Evolutionary conservation across 2,329 filamentous ascomycete genomes (phyloP).

Genomic region (Arthrobotrys megalospora): DNA sequence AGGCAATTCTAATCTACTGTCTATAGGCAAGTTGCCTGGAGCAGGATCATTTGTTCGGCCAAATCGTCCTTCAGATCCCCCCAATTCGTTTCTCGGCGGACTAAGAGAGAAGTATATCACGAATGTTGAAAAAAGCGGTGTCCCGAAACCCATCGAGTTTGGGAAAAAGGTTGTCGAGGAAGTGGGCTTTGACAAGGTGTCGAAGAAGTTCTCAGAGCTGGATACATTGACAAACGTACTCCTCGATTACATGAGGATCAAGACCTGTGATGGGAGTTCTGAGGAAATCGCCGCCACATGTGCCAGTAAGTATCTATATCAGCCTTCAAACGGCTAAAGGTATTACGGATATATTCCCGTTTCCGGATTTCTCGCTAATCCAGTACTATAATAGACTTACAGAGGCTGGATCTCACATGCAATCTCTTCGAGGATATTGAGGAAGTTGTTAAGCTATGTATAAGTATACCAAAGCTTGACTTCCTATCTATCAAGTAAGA

Average conservation of each 20-base stretch:
- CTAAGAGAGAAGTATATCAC: conserved; percentile 86
- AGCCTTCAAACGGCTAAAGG: not conserved
- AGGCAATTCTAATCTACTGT: conserved; percentile 12
- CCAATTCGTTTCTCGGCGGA: conserved; percentile 83
- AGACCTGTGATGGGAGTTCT: conserved; percentile 65
- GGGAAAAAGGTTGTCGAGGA: conserved; percentile 89
- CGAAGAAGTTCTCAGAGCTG: conserved; percentile 82
- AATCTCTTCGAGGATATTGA: conserved; percentile 81
- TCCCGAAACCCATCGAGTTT: conserved; percentile 77
- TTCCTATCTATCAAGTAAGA: conserved; percentile 79
- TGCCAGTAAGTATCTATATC: conserved; percentile 67
- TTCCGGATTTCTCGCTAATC: conserved; percentile 60
- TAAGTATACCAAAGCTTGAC: conserved; percentile 76
- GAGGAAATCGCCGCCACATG: conserved; percentile 71
- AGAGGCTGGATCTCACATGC: conserved; percentile 86
- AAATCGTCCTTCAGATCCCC: conserved; percentile 77
- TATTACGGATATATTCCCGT: conserved; percentile 3
- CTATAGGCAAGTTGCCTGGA: conserved; percentile 75
- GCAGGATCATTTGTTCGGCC: conserved; percentile 91
- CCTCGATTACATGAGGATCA: conserved; percentile 81
- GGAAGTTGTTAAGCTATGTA: conserved; percentile 80
- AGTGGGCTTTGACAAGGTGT: conserved; percentile 94
- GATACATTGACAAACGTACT: conserved; percentile 84
- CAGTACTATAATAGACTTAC: conserved; percentile 71
- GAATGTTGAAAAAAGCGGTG: conserved; percentile 64